Evolutionary conservation across 148 eudicot genomes (phyloP), one percentile per base, ranked within the genome.

Genomic region (Nepenthes gracilis): DNA sequence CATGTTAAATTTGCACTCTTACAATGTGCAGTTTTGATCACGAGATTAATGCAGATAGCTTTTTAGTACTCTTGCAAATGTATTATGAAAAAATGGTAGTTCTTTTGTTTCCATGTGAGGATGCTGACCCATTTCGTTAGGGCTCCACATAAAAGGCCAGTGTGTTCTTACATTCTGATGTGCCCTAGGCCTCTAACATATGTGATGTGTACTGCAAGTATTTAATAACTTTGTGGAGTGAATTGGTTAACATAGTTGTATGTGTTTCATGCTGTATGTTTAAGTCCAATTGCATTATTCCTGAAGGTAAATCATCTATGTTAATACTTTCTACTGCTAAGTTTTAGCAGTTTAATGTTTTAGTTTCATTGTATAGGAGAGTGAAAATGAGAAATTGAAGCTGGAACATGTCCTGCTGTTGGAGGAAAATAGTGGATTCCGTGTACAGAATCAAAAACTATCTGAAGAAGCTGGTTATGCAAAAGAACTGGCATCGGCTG

Each of bases 401-500:
- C 78, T 70, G 72, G 93, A 83, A 61, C 80, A 80, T 61, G 64
- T 71, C n/a, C 72, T 63, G 64, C 62, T 83, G 2, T 54, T 66
- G 35, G 88, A 86, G 71, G 85, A 81, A 55, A 83, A 76, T 49
- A 81, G 76, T 12, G 84, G 74, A 48, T 69, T 86, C 11, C 72
- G 75, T 56, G 72, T 83, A 43, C 83, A 79, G 57, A 74, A 75
- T 61, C 75, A 80, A 70, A 83, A 83, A 62, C 59, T 83, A 64
- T 74, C 77, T 15, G 88, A 86, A 63, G 93, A 86, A 76, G 84
- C 88, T 43, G 70, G 82, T 35, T 83, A 76, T 62, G 93, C 93
- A 13, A 86, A 86, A 64, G 88, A 86, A 63, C 72, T 86, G 60
- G 93, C 93, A 6, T 80, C 88, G 11, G 93, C 85, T 67, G 93